Percentiles rank a stretch among this genome's conserved stretches.
Evolutionary conservation across 169 alveolate genomes (phyloP).

Genomic region (Plasmodium cynomolgi): DNA sequence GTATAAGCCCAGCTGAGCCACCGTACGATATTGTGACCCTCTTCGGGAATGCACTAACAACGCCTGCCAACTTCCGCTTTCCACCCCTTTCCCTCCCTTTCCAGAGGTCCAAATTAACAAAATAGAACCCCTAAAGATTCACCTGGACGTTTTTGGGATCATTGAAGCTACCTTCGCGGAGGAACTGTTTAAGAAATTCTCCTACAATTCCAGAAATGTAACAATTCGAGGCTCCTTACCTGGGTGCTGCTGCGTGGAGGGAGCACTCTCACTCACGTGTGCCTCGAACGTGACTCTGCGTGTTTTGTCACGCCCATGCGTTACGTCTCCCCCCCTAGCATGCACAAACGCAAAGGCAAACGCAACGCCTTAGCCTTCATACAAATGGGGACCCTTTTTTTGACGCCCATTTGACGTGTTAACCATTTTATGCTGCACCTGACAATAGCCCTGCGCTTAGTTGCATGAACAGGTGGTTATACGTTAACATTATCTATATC

Average conservation of each 20-base stretch:
- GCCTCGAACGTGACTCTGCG: too few species aligned
- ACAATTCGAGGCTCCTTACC: neutral
- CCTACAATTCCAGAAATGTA: slow-evolving; percentile 29
- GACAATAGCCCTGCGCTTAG: too few species aligned
- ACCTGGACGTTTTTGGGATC: slow-evolving; percentile 27
- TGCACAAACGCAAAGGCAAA: neutral
- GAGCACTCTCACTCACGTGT: neutral
- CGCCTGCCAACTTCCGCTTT: neutral
- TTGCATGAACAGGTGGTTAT: neutral
- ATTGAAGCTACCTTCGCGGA: slow-evolving; percentile 25
- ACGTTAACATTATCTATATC: neutral
- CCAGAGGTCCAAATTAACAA: slow-evolving; percentile 42
- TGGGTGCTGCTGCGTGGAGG: neutral
- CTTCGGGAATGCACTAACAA: neutral
- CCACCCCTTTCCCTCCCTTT: neutral
- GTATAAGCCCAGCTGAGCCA: neutral
- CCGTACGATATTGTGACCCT: neutral
- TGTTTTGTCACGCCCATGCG: neutral
- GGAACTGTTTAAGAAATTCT: slow-evolving; percentile 11
- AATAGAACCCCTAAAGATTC: slow-evolving; percentile 30
- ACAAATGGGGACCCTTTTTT: too few species aligned
- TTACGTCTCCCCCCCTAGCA: neutral
- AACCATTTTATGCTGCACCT: too few species aligned
- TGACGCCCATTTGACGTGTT: too few species aligned
- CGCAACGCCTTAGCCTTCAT: neutral